Evolutionary conservation across 345 rosid species (phyloP).

Genomic region (Gossypium raimondii): DNA sequence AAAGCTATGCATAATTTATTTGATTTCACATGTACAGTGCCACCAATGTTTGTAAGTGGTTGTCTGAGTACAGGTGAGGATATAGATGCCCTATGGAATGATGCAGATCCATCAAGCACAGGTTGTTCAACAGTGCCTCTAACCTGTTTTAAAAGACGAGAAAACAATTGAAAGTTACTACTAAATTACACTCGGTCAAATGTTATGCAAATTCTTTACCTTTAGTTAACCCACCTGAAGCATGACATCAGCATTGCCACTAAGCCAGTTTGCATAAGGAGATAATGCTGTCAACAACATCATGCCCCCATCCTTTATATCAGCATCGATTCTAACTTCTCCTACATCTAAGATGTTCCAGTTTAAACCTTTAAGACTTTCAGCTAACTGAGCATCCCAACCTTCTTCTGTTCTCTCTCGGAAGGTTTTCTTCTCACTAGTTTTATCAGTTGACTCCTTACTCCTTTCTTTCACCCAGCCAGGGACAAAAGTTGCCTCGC

Average conservation of each 20-base stretch:
- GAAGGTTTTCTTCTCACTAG: constrained; percentile 48
- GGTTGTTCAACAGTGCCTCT: constrained; percentile 98
- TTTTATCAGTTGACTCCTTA: constrained; percentile 45
- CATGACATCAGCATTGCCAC: constrained; percentile 89
- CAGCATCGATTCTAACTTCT: constrained; percentile 93
- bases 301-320: constrained; percentile 98
- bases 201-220: background rate
- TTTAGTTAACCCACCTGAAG: constrained; percentile 58
- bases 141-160: constrained; percentile 43
- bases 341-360: constrained; percentile 92
- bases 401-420: constrained; percentile 84
- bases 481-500: constrained; percentile 51
- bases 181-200: background rate
- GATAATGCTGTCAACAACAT: constrained; percentile 89
- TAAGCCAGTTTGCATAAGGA: constrained; percentile 90
- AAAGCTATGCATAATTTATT: constrained; percentile 77
- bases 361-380: constrained; percentile 77
- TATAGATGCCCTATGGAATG: constrained; percentile 87
- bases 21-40: constrained; percentile 82
- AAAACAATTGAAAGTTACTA: background rate
- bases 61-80: constrained; percentile 81
- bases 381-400: constrained; percentile 86
- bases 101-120: constrained; percentile 82
- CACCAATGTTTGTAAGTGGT: constrained; percentile 91
- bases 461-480: constrained; percentile 75